Evolutionary conservation across 495 filamentous ascomycete genomes (phyloP).

Genomic region (Talaromyces thailandensis): DNA sequence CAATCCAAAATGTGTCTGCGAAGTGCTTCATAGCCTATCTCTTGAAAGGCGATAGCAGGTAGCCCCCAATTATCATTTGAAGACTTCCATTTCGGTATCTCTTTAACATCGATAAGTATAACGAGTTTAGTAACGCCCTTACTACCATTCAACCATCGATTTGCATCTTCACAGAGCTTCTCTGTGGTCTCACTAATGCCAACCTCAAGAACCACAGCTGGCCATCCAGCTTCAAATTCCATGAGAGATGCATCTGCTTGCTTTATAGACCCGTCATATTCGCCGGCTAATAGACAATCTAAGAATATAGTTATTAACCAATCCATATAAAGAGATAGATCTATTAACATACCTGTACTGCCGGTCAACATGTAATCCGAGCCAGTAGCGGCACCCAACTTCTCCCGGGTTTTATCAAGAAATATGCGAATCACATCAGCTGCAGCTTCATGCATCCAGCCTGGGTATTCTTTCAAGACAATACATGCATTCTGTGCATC

Average conservation of each 20-base stretch:
- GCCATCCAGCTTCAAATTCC: neutral
- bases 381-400: neutral
- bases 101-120: neutral
- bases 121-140: neutral
- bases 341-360: neutral
- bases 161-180: neutral
- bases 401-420: neutral
- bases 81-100: neutral
- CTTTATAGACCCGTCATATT: neutral
- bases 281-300: neutral
- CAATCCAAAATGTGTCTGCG: neutral
- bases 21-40: neutral
- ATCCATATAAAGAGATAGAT: neutral
- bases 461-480: neutral
- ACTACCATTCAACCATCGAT: neutral
- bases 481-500: conserved; percentile 1
- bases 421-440: neutral
- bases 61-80: neutral
- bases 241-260: neutral
- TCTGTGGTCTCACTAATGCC: neutral
- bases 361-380: neutral
- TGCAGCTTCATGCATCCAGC: neutral
- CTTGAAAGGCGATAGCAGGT: neutral
- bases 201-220: neutral
- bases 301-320: neutral